Evolutionary conservation across 768 basidiomycete species (phyloP).

Genomic region (Sistotremastrum suecicum): DNA sequence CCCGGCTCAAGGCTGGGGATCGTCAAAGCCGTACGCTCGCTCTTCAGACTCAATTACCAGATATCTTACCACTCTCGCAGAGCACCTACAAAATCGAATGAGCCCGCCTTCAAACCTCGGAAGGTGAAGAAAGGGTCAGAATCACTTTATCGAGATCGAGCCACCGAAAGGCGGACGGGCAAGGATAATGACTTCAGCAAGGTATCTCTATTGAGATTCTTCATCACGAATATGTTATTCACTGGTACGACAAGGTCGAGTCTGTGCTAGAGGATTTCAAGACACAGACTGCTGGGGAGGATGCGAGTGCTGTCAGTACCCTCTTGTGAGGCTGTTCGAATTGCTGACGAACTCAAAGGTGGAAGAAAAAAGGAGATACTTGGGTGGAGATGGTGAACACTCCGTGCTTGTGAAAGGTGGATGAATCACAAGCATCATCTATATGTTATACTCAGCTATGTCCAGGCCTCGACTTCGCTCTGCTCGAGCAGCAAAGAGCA

Average conservation of each 20-base stretch:
- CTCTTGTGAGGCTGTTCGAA: neutral
- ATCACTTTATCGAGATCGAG: conserved; percentile 56
- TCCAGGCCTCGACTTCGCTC: conserved; percentile 59
- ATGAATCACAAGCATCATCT: too few relatives aligned
- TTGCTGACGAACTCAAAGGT: conserved; percentile 27
- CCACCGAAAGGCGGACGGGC: conserved; percentile 56
- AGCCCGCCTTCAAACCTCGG: conserved; percentile 69
- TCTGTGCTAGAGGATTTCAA: conserved; percentile 76
- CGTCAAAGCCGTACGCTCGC: too few relatives aligned
- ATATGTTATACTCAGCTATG: too few relatives aligned
- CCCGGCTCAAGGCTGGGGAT: too few relatives aligned
- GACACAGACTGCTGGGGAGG: conserved; percentile 41
- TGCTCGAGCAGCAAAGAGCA: conserved; percentile 75
- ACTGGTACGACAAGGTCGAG: conserved; percentile 40
- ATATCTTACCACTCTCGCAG: too few relatives aligned
- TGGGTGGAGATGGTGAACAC: conserved; percentile 78
- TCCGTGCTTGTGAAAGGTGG: conserved; percentile 67
- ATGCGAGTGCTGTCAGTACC: conserved; percentile 41
- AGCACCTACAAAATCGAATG: conserved; percentile 1
- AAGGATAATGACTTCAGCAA: conserved; percentile 60
- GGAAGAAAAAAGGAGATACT: conserved; percentile 59
- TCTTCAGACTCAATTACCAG: too few relatives aligned
- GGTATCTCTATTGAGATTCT: conserved; percentile 20
- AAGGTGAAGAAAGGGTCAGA: conserved; percentile 51
- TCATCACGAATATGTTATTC: neutral